phyloP scores from a whole-genome alignment of 2,329 filamentous ascomycete species.

The Nigrospora osmanthi region DNA sequence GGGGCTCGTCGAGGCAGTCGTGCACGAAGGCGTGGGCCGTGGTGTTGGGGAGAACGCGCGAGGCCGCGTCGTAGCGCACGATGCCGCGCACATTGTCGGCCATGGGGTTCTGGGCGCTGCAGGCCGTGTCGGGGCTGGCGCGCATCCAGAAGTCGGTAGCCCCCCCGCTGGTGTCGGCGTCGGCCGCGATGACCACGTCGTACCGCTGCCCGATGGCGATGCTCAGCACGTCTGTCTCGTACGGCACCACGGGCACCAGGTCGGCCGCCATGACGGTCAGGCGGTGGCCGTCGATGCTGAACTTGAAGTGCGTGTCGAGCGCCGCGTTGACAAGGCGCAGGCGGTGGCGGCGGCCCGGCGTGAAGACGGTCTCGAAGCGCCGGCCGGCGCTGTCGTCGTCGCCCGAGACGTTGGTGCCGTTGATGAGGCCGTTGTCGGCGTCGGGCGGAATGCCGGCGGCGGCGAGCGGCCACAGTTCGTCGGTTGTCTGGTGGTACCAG shows the following conservation, averaged over 20 bases:
- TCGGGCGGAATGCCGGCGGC: slow-evolving; percentile 21
- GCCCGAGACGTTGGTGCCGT: slow-evolving; percentile 20
- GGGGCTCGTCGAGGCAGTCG: slow-evolving; percentile 25
- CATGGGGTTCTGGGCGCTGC: slow-evolving; percentile 24
- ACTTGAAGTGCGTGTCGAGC: slow-evolving; percentile 29
- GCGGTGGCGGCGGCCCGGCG: slow-evolving; percentile 25
- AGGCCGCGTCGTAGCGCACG: slow-evolving; percentile 26
- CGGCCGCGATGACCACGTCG: slow-evolving; percentile 32
- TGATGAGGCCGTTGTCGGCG: slow-evolving; percentile 32
- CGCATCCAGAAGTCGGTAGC: slow-evolving; percentile 36
- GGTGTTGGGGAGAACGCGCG: slow-evolving; percentile 3
- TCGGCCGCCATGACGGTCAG: slow-evolving; percentile 47
- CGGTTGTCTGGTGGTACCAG: slow-evolving; percentile 42
- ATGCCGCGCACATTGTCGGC: slow-evolving; percentile 36
- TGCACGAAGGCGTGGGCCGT: neutral
- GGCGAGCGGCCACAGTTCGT: slow-evolving; percentile 22
- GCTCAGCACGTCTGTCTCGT: slow-evolving; percentile 32
- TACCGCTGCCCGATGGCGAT: slow-evolving; percentile 22
- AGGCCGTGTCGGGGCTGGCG: slow-evolving; percentile 28
- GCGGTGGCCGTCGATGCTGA: slow-evolving; percentile 41
- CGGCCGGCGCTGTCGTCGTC: slow-evolving; percentile 8
- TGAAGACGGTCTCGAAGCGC: slow-evolving; percentile 20
- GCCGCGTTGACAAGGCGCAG: slow-evolving; percentile 36
- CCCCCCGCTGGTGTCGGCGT: slow-evolving; percentile 22
- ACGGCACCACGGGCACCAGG: slow-evolving; percentile 47